phyloP scores from a whole-genome alignment of 2,329 filamentous ascomycete genomes.

The Chaetomiaceae sp. region DNA sequence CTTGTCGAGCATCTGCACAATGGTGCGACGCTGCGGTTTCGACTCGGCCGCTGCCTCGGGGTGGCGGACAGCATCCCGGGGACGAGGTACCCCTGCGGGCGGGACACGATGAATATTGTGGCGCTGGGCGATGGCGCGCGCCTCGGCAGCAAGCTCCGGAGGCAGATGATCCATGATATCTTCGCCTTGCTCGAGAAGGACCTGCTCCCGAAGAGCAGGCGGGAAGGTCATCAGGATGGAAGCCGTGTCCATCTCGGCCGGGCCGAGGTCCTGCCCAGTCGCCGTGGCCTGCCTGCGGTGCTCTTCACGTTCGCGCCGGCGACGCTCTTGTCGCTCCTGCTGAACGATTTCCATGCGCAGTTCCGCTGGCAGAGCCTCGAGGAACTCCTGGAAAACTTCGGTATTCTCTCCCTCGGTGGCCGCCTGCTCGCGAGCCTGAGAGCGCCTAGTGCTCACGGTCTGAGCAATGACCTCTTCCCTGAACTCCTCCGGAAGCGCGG shows the following conservation, averaged over 20 bases:
- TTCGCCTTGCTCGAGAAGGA: conserved; percentile 87
- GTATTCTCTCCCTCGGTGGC: conserved; percentile 68
- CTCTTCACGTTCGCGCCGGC: conserved; percentile 80
- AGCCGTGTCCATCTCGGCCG: conserved; percentile 79
- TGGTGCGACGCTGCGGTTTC: conserved; percentile 71
- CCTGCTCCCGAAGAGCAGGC: conserved; percentile 75
- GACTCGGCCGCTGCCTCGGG: conserved; percentile 39
- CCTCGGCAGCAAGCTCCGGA: conserved; percentile 80
- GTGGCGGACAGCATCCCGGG: conserved; percentile 20
- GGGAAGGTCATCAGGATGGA: conserved; percentile 90
- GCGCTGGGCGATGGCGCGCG: conserved; percentile 60
- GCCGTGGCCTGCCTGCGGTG: conserved; percentile 62
- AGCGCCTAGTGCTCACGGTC: conserved; percentile 77
- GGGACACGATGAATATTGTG: conserved; percentile 27
- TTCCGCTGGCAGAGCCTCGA: conserved; percentile 86
- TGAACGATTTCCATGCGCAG: conserved; percentile 87
- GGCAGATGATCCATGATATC: conserved; percentile 80
- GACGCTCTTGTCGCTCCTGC: conserved; percentile 83
- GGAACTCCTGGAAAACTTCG: conserved; percentile 87
- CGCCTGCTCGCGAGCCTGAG: conserved; percentile 65
- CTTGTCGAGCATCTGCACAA: conserved; percentile 96
- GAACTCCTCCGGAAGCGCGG: conserved; percentile 95
- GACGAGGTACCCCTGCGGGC: conserved; percentile 19
- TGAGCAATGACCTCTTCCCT: conserved; percentile 93
- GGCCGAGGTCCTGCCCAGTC: conserved; percentile 47